Evolutionary conservation across 805 yeast genomes (phyloP).

Genomic region (Ogataea minuta): DNA sequence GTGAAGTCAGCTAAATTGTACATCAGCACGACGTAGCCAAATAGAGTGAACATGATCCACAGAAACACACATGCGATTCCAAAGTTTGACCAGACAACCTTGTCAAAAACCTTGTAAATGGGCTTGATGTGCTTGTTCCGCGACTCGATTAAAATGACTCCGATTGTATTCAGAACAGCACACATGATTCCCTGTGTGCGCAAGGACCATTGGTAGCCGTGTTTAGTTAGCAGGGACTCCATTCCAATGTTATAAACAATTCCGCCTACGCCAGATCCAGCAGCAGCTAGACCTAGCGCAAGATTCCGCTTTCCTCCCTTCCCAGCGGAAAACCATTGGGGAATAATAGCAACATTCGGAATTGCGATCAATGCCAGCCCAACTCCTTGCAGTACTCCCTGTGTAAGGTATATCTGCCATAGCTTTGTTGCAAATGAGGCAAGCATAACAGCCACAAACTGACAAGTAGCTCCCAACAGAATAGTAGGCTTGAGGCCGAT

Average conservation of each 20-base stretch:
- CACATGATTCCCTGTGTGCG: conserved; percentile 46
- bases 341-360: conserved; percentile 59
- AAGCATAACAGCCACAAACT: conserved; percentile 54
- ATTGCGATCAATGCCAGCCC: conserved; percentile 56
- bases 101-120: conserved; percentile 41
- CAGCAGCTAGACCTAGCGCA: conserved; percentile 46
- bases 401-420: conserved; percentile 69
- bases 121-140: conserved; percentile 38
- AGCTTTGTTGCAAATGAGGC: conserved; percentile 57
- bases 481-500: conserved; percentile 43
- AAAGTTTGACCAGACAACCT: conserved; percentile 36
- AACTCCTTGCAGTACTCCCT: conserved; percentile 62
- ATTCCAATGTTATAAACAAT: conserved; percentile 47
- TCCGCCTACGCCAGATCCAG: conserved; percentile 57
- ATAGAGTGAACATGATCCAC: conserved; percentile 48
- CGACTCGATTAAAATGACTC: conserved; percentile 36
- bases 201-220: conserved; percentile 48
- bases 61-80: conserved; percentile 35
- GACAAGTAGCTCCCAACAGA: conserved; percentile 45
- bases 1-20: conserved; percentile 62
- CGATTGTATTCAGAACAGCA: conserved; percentile 34
- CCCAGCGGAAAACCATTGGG: conserved; percentile 58
- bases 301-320: conserved; percentile 51
- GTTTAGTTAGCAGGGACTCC: conserved; percentile 40
- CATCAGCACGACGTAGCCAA: conserved; percentile 60